Evolutionary conservation across 768 basidiomycete species (phyloP), one percentile per base, ranked within the genome.

Genomic region (Imleria badia): DNA sequence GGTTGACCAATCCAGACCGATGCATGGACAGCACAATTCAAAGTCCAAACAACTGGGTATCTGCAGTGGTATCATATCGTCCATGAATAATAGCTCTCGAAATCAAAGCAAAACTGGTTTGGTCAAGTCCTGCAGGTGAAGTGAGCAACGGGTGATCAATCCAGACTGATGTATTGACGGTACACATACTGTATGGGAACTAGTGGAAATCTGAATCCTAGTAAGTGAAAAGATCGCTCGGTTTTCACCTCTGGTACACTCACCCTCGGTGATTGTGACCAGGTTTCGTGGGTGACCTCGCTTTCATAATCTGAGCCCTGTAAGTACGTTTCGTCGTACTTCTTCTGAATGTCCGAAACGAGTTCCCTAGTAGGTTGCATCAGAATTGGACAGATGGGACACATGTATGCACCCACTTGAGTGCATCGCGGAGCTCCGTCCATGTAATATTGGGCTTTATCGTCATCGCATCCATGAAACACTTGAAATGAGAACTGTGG

Each of bases 201-300:
- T 51, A n/a, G 60, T 66, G 14, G 4, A 45, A 26, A 19, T 46
- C 66, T 67, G 11, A 12, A 49, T 17, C 12, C 4, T 11, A 20
- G 36, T 54, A 13, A 51, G 46, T 45, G 14, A 51, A 44, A 2
- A 41, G 9, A 31, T 49, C 10, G 8, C 31, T 35, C 6, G 9
- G 12, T 39, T 29, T 44, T 14, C 36, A 34, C 7, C 40, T 54
- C 11, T 9, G 20, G 23, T 31, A 6, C 14, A 51, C 66, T 66
- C 35, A 68, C 66, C 26, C 61, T 63, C 10, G 66, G 66, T 13
- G 51, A 47, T 42, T 67, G 66, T 12, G 22, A 14, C 60, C 60
- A 60, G 17, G 5, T 6, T 17, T 34, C 29, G 29, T 35, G 40
- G 17, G 48, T 13, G 33, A 7, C 17, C 6, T 52, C 33, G 13